phyloP scores from a whole-genome alignment of 768 basidiomycete species.

The Peribolospora kevripleyi region DNA sequence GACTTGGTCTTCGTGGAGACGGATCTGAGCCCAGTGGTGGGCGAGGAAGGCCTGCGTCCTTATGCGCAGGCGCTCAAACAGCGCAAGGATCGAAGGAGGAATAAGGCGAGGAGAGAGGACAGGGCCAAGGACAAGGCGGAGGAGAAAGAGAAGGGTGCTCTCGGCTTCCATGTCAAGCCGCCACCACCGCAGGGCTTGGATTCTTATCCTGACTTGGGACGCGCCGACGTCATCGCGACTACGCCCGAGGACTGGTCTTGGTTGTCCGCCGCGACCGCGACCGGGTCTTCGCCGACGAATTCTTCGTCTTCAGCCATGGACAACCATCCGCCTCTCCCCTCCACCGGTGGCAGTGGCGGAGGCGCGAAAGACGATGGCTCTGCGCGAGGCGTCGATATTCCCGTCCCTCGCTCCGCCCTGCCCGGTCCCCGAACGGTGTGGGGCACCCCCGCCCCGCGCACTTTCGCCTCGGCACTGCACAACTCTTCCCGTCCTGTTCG shows the following conservation, averaged over 20 bases:
- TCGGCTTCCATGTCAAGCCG: background rate
- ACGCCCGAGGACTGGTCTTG: background rate
- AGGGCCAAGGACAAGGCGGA: constrained; percentile 55
- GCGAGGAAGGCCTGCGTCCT: constrained; percentile 43
- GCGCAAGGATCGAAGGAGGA: constrained; percentile 46
- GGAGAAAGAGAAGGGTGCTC: constrained; percentile 37
- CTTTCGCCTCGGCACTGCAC: background rate
- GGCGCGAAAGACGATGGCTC: too few species aligned
- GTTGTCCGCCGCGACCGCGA: background rate
- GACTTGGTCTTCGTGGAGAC: constrained; percentile 88
- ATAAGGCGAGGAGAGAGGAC: constrained; percentile 68
- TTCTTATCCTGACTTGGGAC: constrained; percentile 10
- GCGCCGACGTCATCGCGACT: constrained; percentile 5
- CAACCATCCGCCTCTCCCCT: too few species aligned
- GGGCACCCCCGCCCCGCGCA: constrained; percentile 4
- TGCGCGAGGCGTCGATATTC: too few species aligned
- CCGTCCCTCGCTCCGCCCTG: background rate
- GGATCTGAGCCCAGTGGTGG: constrained; percentile 53
- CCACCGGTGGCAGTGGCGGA: too few species aligned
- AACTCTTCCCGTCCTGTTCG: too few species aligned
- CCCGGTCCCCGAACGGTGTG: constrained; percentile 1
- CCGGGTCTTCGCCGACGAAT: background rate
- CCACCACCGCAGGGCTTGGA: constrained; percentile 19
- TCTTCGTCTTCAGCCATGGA: background rate
- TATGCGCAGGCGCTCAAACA: constrained; percentile 63